Base-by-base conservation (phyloP, 495 filamentous ascomycete species). In the Tuber aestivum region DNA sequence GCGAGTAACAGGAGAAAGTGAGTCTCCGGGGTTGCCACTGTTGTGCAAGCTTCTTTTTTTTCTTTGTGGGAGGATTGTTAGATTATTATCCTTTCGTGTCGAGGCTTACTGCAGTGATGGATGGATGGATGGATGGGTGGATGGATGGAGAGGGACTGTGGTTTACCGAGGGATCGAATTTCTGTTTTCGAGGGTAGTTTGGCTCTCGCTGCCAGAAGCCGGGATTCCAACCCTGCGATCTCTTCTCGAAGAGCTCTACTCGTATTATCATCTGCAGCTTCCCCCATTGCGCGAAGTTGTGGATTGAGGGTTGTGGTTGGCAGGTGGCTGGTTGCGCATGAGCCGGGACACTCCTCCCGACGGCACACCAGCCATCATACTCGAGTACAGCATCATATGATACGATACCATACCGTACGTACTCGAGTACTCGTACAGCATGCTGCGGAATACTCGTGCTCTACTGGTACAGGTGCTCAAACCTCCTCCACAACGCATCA, bases 1-100 rank as follows among this genome's bases (percentile, higher is more conserved):
- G 95, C 92, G 80, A 99, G 91, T 20, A 97, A 89, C 71, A 98
- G 90, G 76, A 97, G 91, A 74, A 93, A 89, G 85, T 97, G 95
- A 41, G 87, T 85, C 1, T 85, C 76, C 42, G 73, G 79, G 74
- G 79, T 45, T 48, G 37, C 48, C 20, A 41, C 45, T 21, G 35
- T 73, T 75, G n/a, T 18, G 72, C 72, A 61, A 70, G 20, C 41
- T 4, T 20, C 70, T 41, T 71, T 71, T 71, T 41, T 4, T 20
- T 32, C n/a, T 71, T 71, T 71, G 10, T n/a, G 12, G 16, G 9
- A 27, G 23, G 70, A n/a, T 41, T 71, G 70, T 71, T 48, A 27
- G 70, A 3, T n/a, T 76, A n/a, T n/a, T n/a, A n/a, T n/a, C n/a
- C n/a, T 40, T 73, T 48, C 45, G 76, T 14, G 32, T 65, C 40